Conservation (phyloP, 1,284 basidiomycete genomes). For the Melampsora larici-populina region DNA sequence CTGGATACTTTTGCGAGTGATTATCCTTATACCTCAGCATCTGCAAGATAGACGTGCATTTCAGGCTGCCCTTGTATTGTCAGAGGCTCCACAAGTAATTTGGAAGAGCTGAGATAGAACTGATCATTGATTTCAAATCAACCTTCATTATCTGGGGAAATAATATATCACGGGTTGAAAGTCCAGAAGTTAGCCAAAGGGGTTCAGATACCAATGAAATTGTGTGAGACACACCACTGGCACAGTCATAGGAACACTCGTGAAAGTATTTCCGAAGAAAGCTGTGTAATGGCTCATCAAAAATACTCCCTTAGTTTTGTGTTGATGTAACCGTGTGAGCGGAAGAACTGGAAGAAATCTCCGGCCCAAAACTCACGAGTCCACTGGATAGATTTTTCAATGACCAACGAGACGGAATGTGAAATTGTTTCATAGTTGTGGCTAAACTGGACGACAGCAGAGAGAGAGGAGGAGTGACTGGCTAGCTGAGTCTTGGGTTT, state of each 20-base stretch:
- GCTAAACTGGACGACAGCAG: too few species aligned
- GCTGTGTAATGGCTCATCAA: slow-evolving; percentile 92
- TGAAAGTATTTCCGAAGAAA: slow-evolving; percentile 77
- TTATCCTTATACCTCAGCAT: slow-evolving; percentile 70
- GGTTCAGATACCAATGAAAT: too few species aligned
- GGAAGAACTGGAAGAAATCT: slow-evolving; percentile 93
- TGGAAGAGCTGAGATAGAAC: slow-evolving; percentile 83
- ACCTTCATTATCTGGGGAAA: slow-evolving; percentile 80
- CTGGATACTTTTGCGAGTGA: slow-evolving; percentile 61
- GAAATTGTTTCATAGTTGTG: neutral
- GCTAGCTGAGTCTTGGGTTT: neutral
- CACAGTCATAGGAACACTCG: slow-evolving; percentile 75
- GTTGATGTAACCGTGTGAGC: slow-evolving; percentile 96
- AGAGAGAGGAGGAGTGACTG: too few species aligned
- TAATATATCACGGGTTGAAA: slow-evolving; percentile 80
- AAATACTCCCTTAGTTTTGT: slow-evolving; percentile 90
- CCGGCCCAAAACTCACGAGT: too few species aligned
- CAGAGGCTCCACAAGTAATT: slow-evolving; percentile 87
- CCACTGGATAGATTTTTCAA: slow-evolving; percentile 6
- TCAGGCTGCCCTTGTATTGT: slow-evolving; percentile 69
- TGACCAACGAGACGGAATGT: neutral
- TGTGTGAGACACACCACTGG: slow-evolving; percentile 53
- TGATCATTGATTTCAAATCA: slow-evolving; percentile 87
- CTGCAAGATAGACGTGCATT: slow-evolving; percentile 77
- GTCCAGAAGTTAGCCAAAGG: slow-evolving; percentile 6